Evolutionary conservation across 108 stramenopile genomes (phyloP).

Genomic region (Cyclostephanos invisitatus): DNA sequence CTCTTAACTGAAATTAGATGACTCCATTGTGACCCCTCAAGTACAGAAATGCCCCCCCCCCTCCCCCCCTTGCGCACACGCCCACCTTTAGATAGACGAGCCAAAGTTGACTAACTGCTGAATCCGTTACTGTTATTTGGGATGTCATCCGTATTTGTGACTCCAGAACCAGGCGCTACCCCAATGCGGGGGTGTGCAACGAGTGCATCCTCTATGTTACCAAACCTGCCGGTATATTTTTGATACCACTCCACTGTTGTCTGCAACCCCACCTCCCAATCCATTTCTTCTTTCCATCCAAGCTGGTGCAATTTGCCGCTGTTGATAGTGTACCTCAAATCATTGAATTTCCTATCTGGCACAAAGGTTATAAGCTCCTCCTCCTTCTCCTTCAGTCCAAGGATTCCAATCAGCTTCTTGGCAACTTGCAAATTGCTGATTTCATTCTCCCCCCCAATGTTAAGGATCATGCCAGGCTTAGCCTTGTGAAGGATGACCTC

Average conservation of each 20-base stretch:
- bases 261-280: constrained; percentile 94
- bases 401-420: constrained; percentile 75
- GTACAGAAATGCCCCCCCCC: neutral
- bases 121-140: neutral
- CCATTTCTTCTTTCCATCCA: constrained; percentile 93
- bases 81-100: neutral
- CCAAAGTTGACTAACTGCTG: neutral
- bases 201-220: constrained; percentile 94
- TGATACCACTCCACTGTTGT: constrained; percentile 97
- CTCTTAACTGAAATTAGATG: neutral
- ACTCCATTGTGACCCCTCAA: neutral
- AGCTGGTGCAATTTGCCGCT: constrained; percentile 81
- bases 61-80: neutral
- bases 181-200: constrained; percentile 96
- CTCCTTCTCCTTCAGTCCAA: constrained; percentile 69
- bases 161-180: constrained; percentile 39
- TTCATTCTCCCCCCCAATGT: constrained; percentile 98
- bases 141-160: constrained; percentile 24
- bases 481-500: constrained; percentile 95
- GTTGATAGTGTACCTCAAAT: constrained; percentile 98
- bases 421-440: constrained; percentile 88
- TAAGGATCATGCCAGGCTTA: constrained; percentile 90
- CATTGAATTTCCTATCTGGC: constrained; percentile 97
- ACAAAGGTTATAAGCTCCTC: constrained; percentile 86
- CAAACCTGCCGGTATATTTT: constrained; percentile 85